These are phyloP conservation scores for Coelastrella sp. DNA, from an alignment of 139 green algal species.

Conservation along the genomic window DNA sequence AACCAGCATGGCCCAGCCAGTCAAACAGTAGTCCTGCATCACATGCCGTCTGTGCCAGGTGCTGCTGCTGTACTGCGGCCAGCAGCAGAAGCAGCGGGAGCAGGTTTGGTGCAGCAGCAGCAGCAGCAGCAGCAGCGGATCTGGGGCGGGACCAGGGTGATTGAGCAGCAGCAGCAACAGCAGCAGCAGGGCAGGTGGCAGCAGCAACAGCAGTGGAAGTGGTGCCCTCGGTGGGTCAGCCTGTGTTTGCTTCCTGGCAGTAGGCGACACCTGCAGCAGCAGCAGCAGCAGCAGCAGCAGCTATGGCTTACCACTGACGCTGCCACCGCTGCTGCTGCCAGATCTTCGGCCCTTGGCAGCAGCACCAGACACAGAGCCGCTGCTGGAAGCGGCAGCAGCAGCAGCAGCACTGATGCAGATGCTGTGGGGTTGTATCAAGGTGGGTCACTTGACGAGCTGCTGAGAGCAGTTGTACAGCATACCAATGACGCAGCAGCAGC, in stretches of 20 bases:
- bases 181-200: neutral
- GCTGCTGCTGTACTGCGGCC: neutral
- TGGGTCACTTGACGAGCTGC: neutral
- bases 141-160: neutral
- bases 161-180: slow-evolving; percentile 3
- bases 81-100: neutral
- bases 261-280: too few relatives aligned
- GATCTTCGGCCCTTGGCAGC: neutral
- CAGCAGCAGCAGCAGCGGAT: neutral
- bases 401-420: neutral
- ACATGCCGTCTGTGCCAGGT: neutral
- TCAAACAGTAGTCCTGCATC: slow-evolving; percentile 15
- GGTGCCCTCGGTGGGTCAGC: too few relatives aligned
- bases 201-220: too few relatives aligned
- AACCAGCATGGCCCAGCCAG: neutral
- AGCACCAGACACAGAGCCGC: neutral
- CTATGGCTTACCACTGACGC: too few relatives aligned
- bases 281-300: too few relatives aligned
- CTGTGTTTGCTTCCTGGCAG: too few relatives aligned
- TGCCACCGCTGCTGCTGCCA: neutral
- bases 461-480: neutral
- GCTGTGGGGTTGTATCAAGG: neutral
- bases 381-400: neutral
- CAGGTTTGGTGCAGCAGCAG: neutral
- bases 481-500: neutral